phyloP scores from a whole-genome alignment of 1,284 basidiomycete species.

The Waitea zeae region DNA sequence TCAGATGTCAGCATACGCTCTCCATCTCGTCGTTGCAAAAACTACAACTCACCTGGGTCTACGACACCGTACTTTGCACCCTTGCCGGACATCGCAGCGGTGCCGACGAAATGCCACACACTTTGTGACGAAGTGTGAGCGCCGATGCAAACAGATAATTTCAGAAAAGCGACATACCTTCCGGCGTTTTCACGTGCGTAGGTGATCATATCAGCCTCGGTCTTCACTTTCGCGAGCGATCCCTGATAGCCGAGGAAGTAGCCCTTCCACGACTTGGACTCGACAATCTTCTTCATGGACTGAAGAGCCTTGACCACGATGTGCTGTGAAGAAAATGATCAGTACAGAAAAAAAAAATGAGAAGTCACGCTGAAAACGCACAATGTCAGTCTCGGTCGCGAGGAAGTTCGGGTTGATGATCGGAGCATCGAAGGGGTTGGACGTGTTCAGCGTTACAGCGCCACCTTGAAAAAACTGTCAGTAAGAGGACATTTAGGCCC shows the following conservation, averaged over 20 bases:
- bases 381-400: constrained; percentile 5
- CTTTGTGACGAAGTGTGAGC: too few relatives aligned
- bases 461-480: constrained; percentile 5
- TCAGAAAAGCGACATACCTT: too few relatives aligned
- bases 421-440: constrained; percentile 11
- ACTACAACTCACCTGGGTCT: constrained; percentile 11
- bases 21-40: too few relatives aligned
- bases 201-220: constrained; percentile 8
- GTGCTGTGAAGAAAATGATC: too few relatives aligned
- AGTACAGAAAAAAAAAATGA: too few relatives aligned
- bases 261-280: constrained; percentile 8
- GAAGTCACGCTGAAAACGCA: too few relatives aligned
- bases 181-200: constrained; percentile 5
- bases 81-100: constrained; percentile 10
- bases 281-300: constrained; percentile 5
- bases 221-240: constrained; percentile 7
- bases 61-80: constrained; percentile 9
- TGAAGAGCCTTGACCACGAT: constrained; percentile 6
- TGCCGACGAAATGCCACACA: constrained; percentile 11
- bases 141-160: too few relatives aligned
- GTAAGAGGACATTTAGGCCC: background rate
- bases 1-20: too few relatives aligned
- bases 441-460: constrained; percentile 8
- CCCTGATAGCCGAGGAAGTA: constrained; percentile 9
- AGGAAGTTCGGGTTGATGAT: constrained; percentile 14